Conservation (phyloP, 2,329 filamentous ascomycete species). For the Neospermospora avenae region DNA sequence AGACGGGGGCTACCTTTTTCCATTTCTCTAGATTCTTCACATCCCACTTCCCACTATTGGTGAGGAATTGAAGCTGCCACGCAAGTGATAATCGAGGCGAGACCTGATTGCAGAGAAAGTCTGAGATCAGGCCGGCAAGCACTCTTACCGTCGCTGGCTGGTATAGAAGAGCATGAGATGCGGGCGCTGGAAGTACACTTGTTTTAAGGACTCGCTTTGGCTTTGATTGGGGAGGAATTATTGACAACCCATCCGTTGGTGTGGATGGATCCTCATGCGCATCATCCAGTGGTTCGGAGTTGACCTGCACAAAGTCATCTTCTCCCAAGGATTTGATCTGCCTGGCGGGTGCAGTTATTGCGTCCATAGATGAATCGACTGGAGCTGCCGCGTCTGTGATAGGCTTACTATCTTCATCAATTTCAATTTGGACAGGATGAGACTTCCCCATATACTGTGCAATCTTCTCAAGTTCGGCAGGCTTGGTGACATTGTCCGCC, state of each 20-base stretch:
- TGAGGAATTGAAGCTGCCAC: conserved; percentile 89
- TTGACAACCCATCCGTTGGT: conserved; percentile 40
- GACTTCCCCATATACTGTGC: conserved; percentile 39
- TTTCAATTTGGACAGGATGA: conserved; percentile 25
- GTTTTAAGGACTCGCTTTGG: conserved; percentile 57
- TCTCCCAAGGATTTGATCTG: conserved; percentile 40
- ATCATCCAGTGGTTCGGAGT: conserved; percentile 37
- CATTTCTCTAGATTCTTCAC: conserved; percentile 95
- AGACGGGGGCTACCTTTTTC: conserved; percentile 76
- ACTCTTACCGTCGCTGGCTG: conserved; percentile 71
- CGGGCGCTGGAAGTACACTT: conserved; percentile 69
- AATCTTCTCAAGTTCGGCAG: conserved; percentile 68
- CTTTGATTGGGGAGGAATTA: conserved; percentile 50
- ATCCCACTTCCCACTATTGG: conserved; percentile 92
- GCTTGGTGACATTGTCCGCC: conserved; percentile 72
- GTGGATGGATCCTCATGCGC: conserved; percentile 45
- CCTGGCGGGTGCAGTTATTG: conserved; percentile 33
- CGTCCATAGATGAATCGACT: conserved; percentile 36
- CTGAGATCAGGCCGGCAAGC: conserved; percentile 76
- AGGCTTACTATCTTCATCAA: conserved; percentile 34
- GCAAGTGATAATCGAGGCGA: conserved; percentile 76
- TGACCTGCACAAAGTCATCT: conserved; percentile 38
- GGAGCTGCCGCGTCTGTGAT: conserved; percentile 50
- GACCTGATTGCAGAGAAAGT: conserved; percentile 73
- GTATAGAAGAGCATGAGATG: conserved; percentile 82